A percentile compares a stretch with the other conserved stretches of the same genome.
Evolutionary conservation across 2,329 filamentous ascomycete species (phyloP).

Genomic region (Trichoderma koningii): DNA sequence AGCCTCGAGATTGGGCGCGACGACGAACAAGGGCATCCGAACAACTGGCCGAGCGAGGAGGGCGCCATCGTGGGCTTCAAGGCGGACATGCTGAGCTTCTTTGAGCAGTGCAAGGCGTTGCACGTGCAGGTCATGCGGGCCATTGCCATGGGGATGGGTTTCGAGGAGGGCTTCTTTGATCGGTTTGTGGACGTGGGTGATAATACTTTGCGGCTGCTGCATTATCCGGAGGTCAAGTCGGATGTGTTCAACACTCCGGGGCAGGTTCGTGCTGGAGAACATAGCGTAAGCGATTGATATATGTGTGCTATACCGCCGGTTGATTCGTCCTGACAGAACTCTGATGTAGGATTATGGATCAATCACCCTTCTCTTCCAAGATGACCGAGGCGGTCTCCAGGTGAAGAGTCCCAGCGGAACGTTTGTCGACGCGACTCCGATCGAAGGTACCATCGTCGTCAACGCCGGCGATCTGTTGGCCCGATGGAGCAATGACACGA

Average conservation of each 20-base stretch:
- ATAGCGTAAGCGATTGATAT: constrained; percentile 53
- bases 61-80: constrained; percentile 58
- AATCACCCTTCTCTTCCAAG: constrained; percentile 65
- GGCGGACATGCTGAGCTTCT: constrained; percentile 73
- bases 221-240: constrained; percentile 71
- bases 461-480: constrained; percentile 87
- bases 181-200: constrained; percentile 68
- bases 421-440: constrained; percentile 82
- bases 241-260: constrained; percentile 68
- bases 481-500: constrained; percentile 87
- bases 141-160: constrained; percentile 77
- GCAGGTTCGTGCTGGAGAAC: constrained; percentile 75
- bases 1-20: constrained; percentile 66
- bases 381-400: constrained; percentile 57
- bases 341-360: constrained; percentile 55
- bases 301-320: background rate
- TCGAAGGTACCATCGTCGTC: constrained; percentile 78
- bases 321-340: background rate
- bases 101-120: constrained; percentile 69
- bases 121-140: constrained; percentile 81
- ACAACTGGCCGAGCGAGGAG: constrained; percentile 68
- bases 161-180: constrained; percentile 76
- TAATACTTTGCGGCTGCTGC: constrained; percentile 72
- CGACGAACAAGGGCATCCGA: constrained; percentile 62
- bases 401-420: constrained; percentile 70